Evolutionary conservation across 345 rosid genomes (phyloP), one percentile per base, ranked within the genome.

Genomic region (Eucalyptus polybractea): DNA sequence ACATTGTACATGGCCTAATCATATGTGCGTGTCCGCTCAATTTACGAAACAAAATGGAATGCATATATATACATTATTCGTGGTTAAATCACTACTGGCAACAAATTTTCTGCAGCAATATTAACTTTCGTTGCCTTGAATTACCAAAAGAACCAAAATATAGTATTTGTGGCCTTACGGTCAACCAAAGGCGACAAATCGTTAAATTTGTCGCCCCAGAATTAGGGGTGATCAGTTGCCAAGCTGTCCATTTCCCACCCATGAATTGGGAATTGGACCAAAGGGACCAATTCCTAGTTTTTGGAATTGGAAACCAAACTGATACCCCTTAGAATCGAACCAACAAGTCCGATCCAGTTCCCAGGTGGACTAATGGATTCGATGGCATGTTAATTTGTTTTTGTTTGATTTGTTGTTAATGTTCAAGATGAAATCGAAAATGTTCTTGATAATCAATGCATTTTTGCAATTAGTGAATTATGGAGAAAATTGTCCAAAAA

Each of bases 181-280:
- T 33, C 80, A 69, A 69, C 80, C 22, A 33, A 33, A 69, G 24
- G 44, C 0, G 3, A 37, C 15, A 76, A 76, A 76, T 76, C 7
- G 0, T 40, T 40, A 40, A 76, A 44, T 22, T 76, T 40, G 47
- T 10, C 1, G 1, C 45, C 47, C 6, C 19, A 37, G 3, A 3
- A 37, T 56, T 24, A 56, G 29, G 33, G 8, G 33, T 29, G 69
- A 29, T 62, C 4, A 13, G 1, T 62, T 62, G 15, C 16, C 69
- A 3, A 3, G 2, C 0, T 3, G 0, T 62, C 69, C 8, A 6
- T 12, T 62, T 62, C 33, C 31, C 16, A 13, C 31, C 15, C 16
- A 27, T 5, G 8, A 29, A 29, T 13, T 0, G 2, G 31, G 33
- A 60, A 60, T n/a, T 29, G 4, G 7, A 62, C 16, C 16, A 62